Percentiles rank a stretch among this genome's conserved stretches.
These are phyloP conservation scores for Halteria grandinella DNA, from an alignment of 73 alveolate species.

Conservation along the genomic window DNA sequence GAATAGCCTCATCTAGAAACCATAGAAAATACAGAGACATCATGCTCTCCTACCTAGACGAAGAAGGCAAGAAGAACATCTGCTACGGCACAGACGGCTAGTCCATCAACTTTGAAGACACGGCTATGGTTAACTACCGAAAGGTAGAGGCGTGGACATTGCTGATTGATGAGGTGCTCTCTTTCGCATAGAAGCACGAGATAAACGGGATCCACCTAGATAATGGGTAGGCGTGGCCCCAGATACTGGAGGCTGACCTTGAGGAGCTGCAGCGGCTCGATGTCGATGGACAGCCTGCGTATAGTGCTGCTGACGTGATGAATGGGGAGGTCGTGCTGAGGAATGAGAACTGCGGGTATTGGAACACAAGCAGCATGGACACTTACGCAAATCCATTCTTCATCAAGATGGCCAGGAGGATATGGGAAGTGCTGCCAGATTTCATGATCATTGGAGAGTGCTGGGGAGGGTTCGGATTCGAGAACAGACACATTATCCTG, in stretches of 20 bases:
- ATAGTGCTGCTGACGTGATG: slow-evolving; percentile 88
- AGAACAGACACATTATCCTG: slow-evolving; percentile 87
- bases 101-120: slow-evolving; percentile 82
- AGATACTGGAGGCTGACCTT: slow-evolving; percentile 88
- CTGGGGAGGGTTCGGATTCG: slow-evolving; percentile 93
- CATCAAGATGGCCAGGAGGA: slow-evolving; percentile 83
- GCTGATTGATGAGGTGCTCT: slow-evolving; percentile 82
- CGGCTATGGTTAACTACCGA: slow-evolving; percentile 90
- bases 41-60: slow-evolving; percentile 85
- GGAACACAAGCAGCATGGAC: slow-evolving; percentile 88
- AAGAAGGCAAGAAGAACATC: slow-evolving; percentile 83
- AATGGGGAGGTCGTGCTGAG: slow-evolving; percentile 91
- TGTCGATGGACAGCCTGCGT: slow-evolving; percentile 94
- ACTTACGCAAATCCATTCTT: slow-evolving; percentile 97
- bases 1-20: slow-evolving; percentile 89
- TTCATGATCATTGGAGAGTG: slow-evolving; percentile 96
- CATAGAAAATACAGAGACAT: slow-evolving; percentile 90
- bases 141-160: slow-evolving; percentile 95
- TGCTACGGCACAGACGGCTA: slow-evolving; percentile 98
- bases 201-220: slow-evolving; percentile 97
- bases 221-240: slow-evolving; percentile 98
- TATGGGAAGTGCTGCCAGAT: slow-evolving; percentile 93
- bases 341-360: slow-evolving; percentile 89
- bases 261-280: slow-evolving; percentile 96
- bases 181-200: slow-evolving; percentile 73